These are phyloP conservation scores for Phtheirospermum japonicum DNA, from an alignment of 257 asterid genomes.

Conservation along the genomic window DNA sequence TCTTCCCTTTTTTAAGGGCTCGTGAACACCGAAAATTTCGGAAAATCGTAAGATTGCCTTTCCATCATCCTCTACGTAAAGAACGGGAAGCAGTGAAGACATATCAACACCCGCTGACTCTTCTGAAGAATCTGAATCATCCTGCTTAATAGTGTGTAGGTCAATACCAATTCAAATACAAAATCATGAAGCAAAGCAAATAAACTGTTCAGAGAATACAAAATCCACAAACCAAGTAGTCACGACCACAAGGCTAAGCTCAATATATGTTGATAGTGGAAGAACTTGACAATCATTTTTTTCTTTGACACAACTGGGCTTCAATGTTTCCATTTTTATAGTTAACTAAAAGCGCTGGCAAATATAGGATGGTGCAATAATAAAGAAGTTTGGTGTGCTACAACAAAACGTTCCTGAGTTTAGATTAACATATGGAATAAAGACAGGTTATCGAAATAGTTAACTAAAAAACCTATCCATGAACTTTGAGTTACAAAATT, in stretches of 20 bases:
- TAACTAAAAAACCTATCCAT: no score
- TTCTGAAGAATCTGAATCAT: slow-evolving; percentile 46
- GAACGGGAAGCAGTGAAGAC: slow-evolving; percentile 80
- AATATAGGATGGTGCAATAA: slow-evolving; percentile 1
- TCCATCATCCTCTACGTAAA: slow-evolving; percentile 90
- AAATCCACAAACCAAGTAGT: slow-evolving; percentile 5
- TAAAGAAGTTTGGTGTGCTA: not conserved
- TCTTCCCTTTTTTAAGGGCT: slow-evolving; percentile 56
- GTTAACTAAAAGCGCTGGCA: not conserved
- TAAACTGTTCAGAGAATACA: slow-evolving; percentile 6
- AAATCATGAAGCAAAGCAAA: slow-evolving; percentile 25
- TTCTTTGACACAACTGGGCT: slow-evolving; percentile 3
- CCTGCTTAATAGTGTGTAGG: slow-evolving; percentile 49
- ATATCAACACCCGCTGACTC: slow-evolving; percentile 45
- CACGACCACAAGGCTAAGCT: slow-evolving; percentile 7
- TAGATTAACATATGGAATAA: not conserved
- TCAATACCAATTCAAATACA: slow-evolving; percentile 29
- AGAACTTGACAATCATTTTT: slow-evolving; percentile 2
- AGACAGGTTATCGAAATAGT: no score
- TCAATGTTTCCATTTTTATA: slow-evolving; percentile 9
- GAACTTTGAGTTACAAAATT: no score
- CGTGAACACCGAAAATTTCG: slow-evolving; percentile 82
- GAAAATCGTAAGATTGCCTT: slow-evolving; percentile 80
- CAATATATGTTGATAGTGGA: not conserved
- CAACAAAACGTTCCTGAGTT: not conserved